Evolutionary conservation across 192 early-diverging fungal genomes (phyloP), one percentile per base, ranked within the genome.

Genomic region (Dissophora globulifera): DNA sequence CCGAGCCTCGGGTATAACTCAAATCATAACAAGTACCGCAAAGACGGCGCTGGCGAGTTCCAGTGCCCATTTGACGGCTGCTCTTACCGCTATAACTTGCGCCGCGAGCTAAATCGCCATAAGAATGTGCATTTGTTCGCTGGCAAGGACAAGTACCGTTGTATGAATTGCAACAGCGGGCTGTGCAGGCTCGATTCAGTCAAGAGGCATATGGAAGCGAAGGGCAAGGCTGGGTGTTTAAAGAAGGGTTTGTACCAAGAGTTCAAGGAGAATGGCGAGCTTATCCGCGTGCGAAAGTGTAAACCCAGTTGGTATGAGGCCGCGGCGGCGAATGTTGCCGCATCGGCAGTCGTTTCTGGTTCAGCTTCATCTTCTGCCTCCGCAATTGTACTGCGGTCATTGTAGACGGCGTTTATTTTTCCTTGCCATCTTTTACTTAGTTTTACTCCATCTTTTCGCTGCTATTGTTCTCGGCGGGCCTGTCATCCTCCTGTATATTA

Each of bases 161-260:
- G 72, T 19, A 35, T 67, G 63, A 60, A 76, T 19, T 76, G 72
- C 43, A 51, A 62, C 8, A 60, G 56, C 10, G 72, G 72, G 26
- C 46, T 76, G 17, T 76, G 72, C 38, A 50, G 72, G 3, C 22
- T 76, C 22, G 72, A 76, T 25, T 76, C 72, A 2, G 72, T 76
- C 11, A 76, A 76, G 58, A 41, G 72, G 25, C 72, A 76, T 20
- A 76, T 76, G 72, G 64, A 76, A 47, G 72, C 72, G 17, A 76
- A 76, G 64, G 72, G 72, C n/a, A 76, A 76, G 38, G 32, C 26
- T 4, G 72, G 58, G 26, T 76, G 72, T 50, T 33, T 76, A 9
- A 53, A 42, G 23, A 58, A 35, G 20, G 72, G 72, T 1, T 20
- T 67, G 23, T 76, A 76, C 20, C 50, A 66, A 20, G 72, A 76